Evolutionary conservation across 441 rosid genomes (phyloP).

Genomic region (Raphanus hybrid): DNA sequence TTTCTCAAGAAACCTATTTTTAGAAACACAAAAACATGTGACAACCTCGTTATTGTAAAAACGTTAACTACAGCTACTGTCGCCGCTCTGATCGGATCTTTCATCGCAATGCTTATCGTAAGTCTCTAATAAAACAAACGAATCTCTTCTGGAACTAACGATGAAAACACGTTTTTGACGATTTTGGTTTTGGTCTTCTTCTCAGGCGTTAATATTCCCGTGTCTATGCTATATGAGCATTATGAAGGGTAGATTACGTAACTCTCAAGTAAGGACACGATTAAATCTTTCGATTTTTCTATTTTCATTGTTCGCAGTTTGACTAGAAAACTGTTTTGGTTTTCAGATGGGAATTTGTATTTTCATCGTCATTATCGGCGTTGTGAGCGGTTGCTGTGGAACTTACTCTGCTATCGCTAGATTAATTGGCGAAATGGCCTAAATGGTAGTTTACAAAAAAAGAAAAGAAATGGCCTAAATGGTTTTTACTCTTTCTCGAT

Average conservation of each 20-base stretch:
- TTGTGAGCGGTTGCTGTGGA: constrained; percentile 50
- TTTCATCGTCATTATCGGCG: constrained; percentile 49
- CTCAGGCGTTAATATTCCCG: constrained; percentile 68
- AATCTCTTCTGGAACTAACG: background rate
- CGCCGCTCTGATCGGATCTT: constrained; percentile 74
- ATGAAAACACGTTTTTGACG: background rate
- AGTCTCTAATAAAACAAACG: constrained; percentile 27
- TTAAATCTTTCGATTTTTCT: background rate
- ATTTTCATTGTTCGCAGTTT: background rate
- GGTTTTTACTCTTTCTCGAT: no score
- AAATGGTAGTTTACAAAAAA: no score
- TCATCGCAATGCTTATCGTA: constrained; percentile 68
- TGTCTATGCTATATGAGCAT: constrained; percentile 64
- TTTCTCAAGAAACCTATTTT: background rate
- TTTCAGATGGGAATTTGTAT: constrained; percentile 55
- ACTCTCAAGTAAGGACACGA: constrained; percentile 53
- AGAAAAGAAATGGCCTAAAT: constrained; percentile 23
- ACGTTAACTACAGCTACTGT: constrained; percentile 52
- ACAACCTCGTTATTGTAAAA: background rate
- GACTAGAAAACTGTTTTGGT: background rate
- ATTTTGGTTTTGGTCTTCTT: constrained; percentile 10
- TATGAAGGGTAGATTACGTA: constrained; percentile 46
- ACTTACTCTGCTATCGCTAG: constrained; percentile 60
- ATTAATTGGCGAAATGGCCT: constrained; percentile 47
- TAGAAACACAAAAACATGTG: background rate